Percentiles rank a stretch among this genome's conserved stretches.
Evolutionary conservation across 2,329 filamentous ascomycete species (phyloP).

Genomic region (Colletotrichum higginsianum): DNA sequence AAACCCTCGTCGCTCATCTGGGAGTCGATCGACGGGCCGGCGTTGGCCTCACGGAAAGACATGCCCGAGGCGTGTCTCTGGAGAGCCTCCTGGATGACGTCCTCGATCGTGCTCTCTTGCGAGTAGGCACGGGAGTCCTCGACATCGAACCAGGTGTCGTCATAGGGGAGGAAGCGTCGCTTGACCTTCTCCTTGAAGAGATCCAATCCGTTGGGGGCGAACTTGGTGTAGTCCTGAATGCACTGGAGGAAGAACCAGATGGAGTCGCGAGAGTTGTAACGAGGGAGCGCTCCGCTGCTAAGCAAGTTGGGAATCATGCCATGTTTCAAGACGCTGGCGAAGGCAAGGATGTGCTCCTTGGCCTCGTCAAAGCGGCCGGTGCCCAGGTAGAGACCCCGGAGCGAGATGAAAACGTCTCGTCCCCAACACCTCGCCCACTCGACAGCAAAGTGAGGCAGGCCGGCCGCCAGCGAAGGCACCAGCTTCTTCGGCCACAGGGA

Average conservation of each 20-base stretch:
- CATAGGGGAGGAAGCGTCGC: slow-evolving; percentile 92
- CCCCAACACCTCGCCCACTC: slow-evolving; percentile 98
- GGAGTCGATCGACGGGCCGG: slow-evolving; percentile 86
- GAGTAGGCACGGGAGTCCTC: slow-evolving; percentile 91
- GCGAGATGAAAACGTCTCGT: slow-evolving; percentile 95
- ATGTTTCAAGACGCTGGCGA: slow-evolving; percentile 96
- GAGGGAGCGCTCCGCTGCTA: slow-evolving; percentile 85
- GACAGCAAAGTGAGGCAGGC: slow-evolving; percentile 92
- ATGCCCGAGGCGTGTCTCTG: slow-evolving; percentile 93
- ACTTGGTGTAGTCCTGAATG: slow-evolving; percentile 91
- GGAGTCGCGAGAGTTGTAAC: slow-evolving; percentile 96
- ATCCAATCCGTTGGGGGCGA: slow-evolving; percentile 82
- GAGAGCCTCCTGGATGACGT: slow-evolving; percentile 93
- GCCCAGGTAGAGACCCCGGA: slow-evolving; percentile 91
- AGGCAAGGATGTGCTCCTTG: slow-evolving; percentile 93
- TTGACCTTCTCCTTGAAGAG: slow-evolving; percentile 84
- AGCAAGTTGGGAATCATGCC: slow-evolving; percentile 98
- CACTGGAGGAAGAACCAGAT: slow-evolving; percentile 98
- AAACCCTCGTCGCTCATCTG: slow-evolving; percentile 97
- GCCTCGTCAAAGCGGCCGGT: slow-evolving; percentile 92
- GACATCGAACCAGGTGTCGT: slow-evolving; percentile 92
- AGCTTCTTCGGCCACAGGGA: slow-evolving; percentile 89
- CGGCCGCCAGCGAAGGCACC: slow-evolving; percentile 91
- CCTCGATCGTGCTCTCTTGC: slow-evolving; percentile 83
- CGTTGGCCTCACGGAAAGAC: slow-evolving; percentile 95